Base-by-base conservation (phyloP, 345 rosid species). In the Acer saccharum region DNA sequence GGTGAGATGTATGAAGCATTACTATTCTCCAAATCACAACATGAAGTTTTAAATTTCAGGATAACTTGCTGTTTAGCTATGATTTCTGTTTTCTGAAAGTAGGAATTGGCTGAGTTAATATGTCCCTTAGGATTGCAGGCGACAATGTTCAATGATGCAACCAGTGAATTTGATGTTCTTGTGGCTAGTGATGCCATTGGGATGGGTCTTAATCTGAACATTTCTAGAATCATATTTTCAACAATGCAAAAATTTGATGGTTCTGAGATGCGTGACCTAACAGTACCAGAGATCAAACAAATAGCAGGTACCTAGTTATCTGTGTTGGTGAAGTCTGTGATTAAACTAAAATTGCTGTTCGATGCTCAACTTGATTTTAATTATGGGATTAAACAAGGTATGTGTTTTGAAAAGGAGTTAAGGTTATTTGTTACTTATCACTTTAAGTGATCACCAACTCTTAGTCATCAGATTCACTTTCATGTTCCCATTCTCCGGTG, bases 111-210 rank as follows among this genome's bases (percentile, higher is more conserved):
- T 62, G 69, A 73, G 73, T 67, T 71, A 76, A 79, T 75, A 72
- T 75, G 39, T 68, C 77, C 72, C 73, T 80, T 86, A 83, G 86
- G 57, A 82, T 80, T 89, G 86, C 95, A 95, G 98, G 98, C 98
- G 32, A 88, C 90, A 10, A 89, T 84, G 95, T 93, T 95, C 79
- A 95, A 95, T 76, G 98, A 95, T 64, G 88, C 78, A 76, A 87
- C 87, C 81, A 93, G 89, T 71, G 92, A 90, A 83, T 89, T 90
- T 82, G 98, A 95, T 84, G 97, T 95, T 80, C 97, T 95, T 86
- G 98, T 95, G 81, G 95, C 98, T 50, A 93, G 98, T 84, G 98
- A 95, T 85, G 98, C 98, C 72, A 93, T 95, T 69, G 98, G 98
- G 79, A 95, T 95, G 98, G 97, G 98, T 63, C 95, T 95, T 74